Percentiles rank a stretch among this genome's conserved stretches.
These are phyloP conservation scores for Diaporthe amygdali DNA, from an alignment of 2,329 filamentous ascomycete genomes.

Conservation along the genomic window DNA sequence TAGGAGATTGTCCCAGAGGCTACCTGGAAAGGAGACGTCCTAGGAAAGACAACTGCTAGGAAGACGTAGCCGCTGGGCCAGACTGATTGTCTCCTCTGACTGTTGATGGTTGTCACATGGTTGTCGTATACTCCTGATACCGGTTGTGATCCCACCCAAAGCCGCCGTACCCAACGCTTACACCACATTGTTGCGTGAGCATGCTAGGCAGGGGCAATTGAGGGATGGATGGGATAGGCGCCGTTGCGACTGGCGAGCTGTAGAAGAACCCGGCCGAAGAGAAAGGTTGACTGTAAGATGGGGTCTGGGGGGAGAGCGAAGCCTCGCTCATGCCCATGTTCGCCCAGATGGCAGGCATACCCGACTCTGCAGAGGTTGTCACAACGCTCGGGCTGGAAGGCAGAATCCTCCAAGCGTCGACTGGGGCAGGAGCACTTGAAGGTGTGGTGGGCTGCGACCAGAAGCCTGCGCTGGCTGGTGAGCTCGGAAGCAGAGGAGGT, in stretches of 20 bases:
- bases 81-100: slow-evolving; percentile 52
- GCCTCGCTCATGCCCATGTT: slow-evolving; percentile 77
- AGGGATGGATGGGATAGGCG: slow-evolving; percentile 64
- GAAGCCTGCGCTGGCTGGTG: slow-evolving; percentile 74
- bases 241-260: slow-evolving; percentile 76
- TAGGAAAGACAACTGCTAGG: slow-evolving; percentile 41
- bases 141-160: slow-evolving; percentile 79
- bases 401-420: slow-evolving; percentile 90
- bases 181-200: slow-evolving; percentile 83
- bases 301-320: slow-evolving; percentile 74
- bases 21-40: slow-evolving; percentile 10
- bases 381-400: slow-evolving; percentile 86
- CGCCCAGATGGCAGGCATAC: slow-evolving; percentile 73
- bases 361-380: slow-evolving; percentile 71
- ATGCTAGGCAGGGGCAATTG: slow-evolving; percentile 85
- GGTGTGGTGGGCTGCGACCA: slow-evolving; percentile 78
- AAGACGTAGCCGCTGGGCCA: slow-evolving; percentile 48
- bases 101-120: slow-evolving; percentile 76
- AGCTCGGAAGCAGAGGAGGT: slow-evolving; percentile 84
- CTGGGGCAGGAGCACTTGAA: slow-evolving; percentile 68
- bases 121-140: slow-evolving; percentile 83
- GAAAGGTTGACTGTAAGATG: slow-evolving; percentile 80
- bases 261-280: slow-evolving; percentile 79
- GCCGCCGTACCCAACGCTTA: slow-evolving; percentile 74
- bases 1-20: slow-evolving; percentile 3